Evolutionary conservation across 2,329 filamentous ascomycete species (phyloP), one percentile per base, ranked within the genome.

Genomic region (Cryphonectria radicalis): DNA sequence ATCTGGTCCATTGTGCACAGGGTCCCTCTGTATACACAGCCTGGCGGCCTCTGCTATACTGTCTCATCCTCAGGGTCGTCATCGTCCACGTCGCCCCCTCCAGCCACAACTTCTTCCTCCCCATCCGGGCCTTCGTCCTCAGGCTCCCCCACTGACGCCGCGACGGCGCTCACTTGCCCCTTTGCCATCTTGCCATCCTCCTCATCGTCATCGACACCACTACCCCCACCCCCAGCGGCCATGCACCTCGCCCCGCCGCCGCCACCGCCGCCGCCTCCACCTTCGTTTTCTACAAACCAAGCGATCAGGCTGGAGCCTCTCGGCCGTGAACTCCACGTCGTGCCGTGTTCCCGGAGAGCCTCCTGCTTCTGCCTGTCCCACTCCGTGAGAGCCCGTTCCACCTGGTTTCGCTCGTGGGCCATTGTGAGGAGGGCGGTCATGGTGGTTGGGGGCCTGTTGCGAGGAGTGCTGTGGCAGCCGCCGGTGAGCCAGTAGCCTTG

Each of bases 331-430:
- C 28, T 46, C 66, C 72, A 72, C 43, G 25, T 62, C 11, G 14
- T 19, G 7, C 50, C 37, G 8, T 68, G 62, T 35, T 55, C 63
- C 50, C 40, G 63, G 22, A 67, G 42, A 5, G 37, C 64, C 25
- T 62, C n/a, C 59, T 67, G 10, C 25, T 35, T 53, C n/a, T 62
- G 55, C 32, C 35, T 11, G 1, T 28, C 25, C 91, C 70, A 73
- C 25, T 59, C 72, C 43, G 57, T 17, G 37, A 25, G 50, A 25
- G 66, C 72, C 53, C 57, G 64, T n/a, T 50, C 32, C 22, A 67
- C 32, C 46, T 64, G 57, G 28, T 65, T 64, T 42, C 72, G 70
- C 40, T 73, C 70, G 17, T 25, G 42, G 50, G 59, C n/a, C 67
- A 63, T 67, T 17, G 28, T 53, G 40, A 43, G 40, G 42, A 73